These are phyloP conservation scores for Jatropha curcas DNA, from an alignment of 345 rosid genomes.

Conservation along the genomic window DNA sequence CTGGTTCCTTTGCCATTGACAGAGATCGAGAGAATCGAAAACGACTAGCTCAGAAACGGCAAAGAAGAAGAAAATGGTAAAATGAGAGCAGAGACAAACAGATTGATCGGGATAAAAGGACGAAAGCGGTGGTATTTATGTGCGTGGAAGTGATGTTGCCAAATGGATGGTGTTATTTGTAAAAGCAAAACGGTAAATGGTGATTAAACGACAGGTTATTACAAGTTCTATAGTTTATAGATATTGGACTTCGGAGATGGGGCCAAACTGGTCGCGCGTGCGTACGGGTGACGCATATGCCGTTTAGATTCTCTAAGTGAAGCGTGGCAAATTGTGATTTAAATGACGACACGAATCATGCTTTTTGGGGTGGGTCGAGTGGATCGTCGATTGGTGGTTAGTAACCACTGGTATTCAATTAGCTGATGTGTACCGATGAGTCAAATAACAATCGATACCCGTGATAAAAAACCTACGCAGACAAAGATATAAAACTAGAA, in stretches of 20 bases:
- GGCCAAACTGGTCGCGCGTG: background rate
- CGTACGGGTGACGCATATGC: constrained; percentile 13
- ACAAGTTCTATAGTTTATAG: background rate
- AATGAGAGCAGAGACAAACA: background rate
- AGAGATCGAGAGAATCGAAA: constrained; percentile 19
- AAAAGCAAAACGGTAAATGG: background rate
- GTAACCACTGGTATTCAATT: background rate
- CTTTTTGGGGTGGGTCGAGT: background rate
- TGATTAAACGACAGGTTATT: background rate
- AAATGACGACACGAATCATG: constrained; percentile 17
- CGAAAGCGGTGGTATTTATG: constrained; percentile 1
- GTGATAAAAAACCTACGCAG: no score
- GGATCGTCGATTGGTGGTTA: background rate
- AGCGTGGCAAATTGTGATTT: background rate
- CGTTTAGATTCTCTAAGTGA: constrained; percentile 15
- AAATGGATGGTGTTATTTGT: background rate
- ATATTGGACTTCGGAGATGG: background rate
- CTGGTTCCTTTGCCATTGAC: constrained; percentile 88
- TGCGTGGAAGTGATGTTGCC: background rate
- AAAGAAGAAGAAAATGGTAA: no score
- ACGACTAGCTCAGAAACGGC: background rate
- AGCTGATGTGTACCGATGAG: background rate
- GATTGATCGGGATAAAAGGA: background rate
- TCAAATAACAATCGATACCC: no score
- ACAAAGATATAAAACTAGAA: no score